phyloP scores from a whole-genome alignment of 805 yeast genomes.

The Middelhovenomyces tepae region DNA sequence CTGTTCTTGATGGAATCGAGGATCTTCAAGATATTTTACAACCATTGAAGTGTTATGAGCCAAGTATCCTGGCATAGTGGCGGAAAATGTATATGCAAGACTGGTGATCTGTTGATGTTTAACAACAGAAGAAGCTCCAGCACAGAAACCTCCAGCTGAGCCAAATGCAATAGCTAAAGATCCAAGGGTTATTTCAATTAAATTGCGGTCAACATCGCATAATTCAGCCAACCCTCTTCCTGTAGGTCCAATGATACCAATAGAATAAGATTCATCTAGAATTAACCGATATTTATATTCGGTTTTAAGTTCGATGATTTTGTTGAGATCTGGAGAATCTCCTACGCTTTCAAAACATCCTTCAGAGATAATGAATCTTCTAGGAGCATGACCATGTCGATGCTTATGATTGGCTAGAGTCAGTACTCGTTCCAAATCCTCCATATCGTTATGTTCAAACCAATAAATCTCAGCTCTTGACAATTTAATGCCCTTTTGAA shows the following conservation, averaged over 20 bases:
- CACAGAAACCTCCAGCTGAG: conserved; percentile 88
- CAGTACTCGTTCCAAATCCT: conserved; percentile 64
- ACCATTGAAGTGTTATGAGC: conserved; percentile 35
- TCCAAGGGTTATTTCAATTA: conserved; percentile 80
- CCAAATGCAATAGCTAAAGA: conserved; percentile 75
- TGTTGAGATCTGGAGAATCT: conserved; percentile 62
- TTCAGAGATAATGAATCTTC: conserved; percentile 88
- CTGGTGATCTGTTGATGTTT: conserved; percentile 89
- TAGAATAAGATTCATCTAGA: conserved; percentile 77
- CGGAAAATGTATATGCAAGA: conserved; percentile 85
- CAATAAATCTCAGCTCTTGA: conserved; percentile 80
- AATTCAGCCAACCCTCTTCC: conserved; percentile 85
- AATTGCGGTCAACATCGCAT: conserved; percentile 53
- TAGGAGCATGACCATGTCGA: conserved; percentile 64
- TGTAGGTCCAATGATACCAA: conserved; percentile 75
- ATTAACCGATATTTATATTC: conserved; percentile 79
- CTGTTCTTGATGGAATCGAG: conserved; percentile 3
- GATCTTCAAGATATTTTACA: conserved; percentile 24
- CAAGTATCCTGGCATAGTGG: conserved; percentile 87
- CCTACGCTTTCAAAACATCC: conserved; percentile 79
- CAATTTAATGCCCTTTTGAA: conserved; percentile 82
- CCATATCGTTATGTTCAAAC: conserved; percentile 83
- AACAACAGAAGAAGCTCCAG: conserved; percentile 75
- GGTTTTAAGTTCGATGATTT: conserved; percentile 63
- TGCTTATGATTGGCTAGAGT: conserved; percentile 46